Evolutionary conservation across 371 early-diverging fungal species (phyloP).

Genomic region (Mortierella sp.): DNA sequence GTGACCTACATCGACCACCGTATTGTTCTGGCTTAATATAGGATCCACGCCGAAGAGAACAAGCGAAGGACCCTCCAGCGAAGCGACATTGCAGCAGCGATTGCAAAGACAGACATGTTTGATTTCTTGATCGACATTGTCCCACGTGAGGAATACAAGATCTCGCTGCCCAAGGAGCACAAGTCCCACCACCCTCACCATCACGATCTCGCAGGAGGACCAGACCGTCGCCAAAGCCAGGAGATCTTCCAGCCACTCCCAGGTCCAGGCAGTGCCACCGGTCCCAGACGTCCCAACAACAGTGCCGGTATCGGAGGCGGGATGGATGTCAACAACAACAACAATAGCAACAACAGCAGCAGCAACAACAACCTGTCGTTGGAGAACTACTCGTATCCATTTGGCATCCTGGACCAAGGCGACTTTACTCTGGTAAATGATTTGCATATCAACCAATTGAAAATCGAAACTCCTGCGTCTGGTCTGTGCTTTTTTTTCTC

Average conservation of each 20-base stretch:
- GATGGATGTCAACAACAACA: conserved; percentile 14
- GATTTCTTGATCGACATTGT: conserved; percentile 99
- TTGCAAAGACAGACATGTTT: conserved; percentile 96
- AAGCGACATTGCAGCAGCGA: conserved; percentile 95
- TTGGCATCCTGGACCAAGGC: conserved; percentile 27
- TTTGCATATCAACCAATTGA: not conserved
- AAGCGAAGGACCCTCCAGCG: conserved; percentile 98
- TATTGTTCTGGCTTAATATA: too few relatives aligned
- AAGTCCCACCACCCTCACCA: conserved; percentile 17
- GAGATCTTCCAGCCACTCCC: conserved; percentile 44
- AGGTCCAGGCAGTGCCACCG: conserved; percentile 22
- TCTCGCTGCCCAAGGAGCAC: conserved; percentile 45
- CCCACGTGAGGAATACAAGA: conserved; percentile 85
- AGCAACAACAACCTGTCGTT: conserved; percentile 9
- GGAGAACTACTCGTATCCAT: conserved; percentile 37
- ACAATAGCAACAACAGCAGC: conserved; percentile 1
- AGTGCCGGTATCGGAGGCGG: conserved; percentile 13
- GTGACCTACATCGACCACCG: too few relatives aligned
- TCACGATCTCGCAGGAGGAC: conserved; percentile 14
- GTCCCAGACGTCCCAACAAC: conserved; percentile 23
- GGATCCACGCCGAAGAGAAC: conserved; percentile 98
- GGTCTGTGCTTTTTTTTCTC: not conserved
- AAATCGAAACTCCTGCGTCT: not conserved
- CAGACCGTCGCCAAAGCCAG: conserved; percentile 44
- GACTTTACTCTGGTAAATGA: conserved; percentile 36